A percentile compares a stretch with the other conserved stretches of the same genome.
Evolutionary conservation across 345 rosid species (phyloP).

Genomic region (Eucalyptus rudis): DNA sequence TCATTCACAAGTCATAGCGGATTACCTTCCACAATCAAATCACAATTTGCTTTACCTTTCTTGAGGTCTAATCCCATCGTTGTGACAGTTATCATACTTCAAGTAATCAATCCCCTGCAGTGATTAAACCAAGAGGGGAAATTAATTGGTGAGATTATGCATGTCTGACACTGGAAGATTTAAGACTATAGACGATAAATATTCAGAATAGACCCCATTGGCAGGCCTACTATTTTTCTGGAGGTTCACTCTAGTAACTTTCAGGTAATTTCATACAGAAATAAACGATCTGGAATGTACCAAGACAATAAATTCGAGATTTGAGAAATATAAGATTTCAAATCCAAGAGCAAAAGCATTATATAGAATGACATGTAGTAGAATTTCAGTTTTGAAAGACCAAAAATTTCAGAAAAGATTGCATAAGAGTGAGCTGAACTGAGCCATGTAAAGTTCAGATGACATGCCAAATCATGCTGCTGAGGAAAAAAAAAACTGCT

Average conservation of each 20-base stretch:
- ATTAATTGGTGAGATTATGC: background rate
- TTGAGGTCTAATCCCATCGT: conserved; percentile 7
- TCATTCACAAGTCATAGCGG: no score
- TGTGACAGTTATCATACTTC: conserved; percentile 24
- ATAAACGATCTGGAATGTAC: background rate
- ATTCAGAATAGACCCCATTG: background rate
- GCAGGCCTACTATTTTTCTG: background rate
- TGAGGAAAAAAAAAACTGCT: background rate
- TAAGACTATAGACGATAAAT: background rate
- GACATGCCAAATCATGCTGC: background rate
- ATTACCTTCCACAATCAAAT: background rate
- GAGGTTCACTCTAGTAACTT: background rate
- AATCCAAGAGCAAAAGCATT: background rate
- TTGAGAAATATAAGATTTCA: background rate
- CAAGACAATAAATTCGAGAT: background rate
- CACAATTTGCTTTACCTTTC: background rate
- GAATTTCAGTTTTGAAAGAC: background rate
- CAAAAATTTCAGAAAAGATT: background rate
- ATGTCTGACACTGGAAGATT: background rate
- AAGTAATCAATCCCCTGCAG: conserved; percentile 26
- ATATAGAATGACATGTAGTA: background rate
- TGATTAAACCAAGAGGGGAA: background rate
- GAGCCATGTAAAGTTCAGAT: background rate
- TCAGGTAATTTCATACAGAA: background rate
- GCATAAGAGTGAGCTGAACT: background rate